These are phyloP conservation scores for Solanum medicagineum DNA, from an alignment of 257 asterid genomes.

Conservation along the genomic window DNA sequence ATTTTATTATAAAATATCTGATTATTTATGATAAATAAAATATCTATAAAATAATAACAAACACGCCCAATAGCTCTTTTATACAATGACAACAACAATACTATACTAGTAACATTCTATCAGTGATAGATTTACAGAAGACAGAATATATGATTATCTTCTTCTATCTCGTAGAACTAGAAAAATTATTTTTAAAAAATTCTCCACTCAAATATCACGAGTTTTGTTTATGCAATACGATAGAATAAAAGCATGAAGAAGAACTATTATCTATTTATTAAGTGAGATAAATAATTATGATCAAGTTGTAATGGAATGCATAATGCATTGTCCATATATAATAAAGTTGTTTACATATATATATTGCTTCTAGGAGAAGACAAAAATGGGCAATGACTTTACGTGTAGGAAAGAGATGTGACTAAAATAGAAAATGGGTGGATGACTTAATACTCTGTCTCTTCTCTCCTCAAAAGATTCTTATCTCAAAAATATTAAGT, in stretches of 20 bases:
- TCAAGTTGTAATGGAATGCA: not conserved
- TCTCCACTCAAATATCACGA: no score
- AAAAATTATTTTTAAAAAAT: no score
- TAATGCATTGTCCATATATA: not conserved
- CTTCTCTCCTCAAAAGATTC: accelerated
- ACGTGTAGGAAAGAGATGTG: not conserved
- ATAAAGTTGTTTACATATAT: not conserved
- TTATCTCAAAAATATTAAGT: no score
- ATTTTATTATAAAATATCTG: not conserved
- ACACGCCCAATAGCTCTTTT: not conserved
- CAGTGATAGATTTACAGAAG: no score
- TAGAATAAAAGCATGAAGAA: not conserved
- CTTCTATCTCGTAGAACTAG: no score
- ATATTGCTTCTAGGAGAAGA: not conserved
- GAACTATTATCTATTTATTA: not conserved
- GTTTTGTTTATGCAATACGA: not conserved
- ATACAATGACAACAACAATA: no score
- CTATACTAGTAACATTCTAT: no score
- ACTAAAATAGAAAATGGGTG: not conserved
- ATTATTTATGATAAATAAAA: not conserved
- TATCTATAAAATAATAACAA: not conserved
- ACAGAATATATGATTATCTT: no score
- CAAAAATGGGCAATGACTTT: not conserved
- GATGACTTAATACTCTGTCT: not conserved
- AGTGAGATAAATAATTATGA: not conserved